Conservation (phyloP, 768 basidiomycete species). For the Baorangia bicolor region DNA sequence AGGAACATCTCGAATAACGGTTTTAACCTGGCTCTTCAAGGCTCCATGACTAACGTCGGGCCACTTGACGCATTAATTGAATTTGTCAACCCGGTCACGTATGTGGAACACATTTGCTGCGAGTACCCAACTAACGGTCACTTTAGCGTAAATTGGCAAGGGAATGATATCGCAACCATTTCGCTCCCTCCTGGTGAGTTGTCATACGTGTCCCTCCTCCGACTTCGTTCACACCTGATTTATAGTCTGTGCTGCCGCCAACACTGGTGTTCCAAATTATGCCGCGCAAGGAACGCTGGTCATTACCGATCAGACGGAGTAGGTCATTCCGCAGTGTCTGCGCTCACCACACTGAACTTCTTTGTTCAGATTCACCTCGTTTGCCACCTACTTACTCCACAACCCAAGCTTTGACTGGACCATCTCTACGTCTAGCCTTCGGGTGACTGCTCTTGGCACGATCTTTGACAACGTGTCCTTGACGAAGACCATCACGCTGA, state of each 20-base stretch:
- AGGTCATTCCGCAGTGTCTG: constrained; percentile 20
- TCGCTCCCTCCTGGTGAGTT: constrained; percentile 54
- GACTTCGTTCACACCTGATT: neutral
- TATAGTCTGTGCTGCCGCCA: constrained; percentile 65
- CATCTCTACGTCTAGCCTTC: constrained; percentile 62
- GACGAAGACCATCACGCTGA: constrained; percentile 59
- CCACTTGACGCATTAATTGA: constrained; percentile 69
- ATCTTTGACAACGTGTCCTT: constrained; percentile 65
- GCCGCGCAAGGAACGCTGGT: constrained; percentile 48
- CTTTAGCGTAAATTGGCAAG: constrained; percentile 60
- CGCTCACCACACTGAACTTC: neutral
- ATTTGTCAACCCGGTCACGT: constrained; percentile 63
- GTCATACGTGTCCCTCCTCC: neutral
- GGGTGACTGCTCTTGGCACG: constrained; percentile 63
- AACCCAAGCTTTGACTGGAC: constrained; percentile 67
- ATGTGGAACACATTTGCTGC: constrained; percentile 20
- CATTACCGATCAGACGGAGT: constrained; percentile 54
- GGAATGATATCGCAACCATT: constrained; percentile 60
- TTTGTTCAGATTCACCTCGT: constrained; percentile 53
- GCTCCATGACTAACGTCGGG: constrained; percentile 60
- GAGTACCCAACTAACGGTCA: neutral
- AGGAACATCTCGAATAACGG: constrained; percentile 59
- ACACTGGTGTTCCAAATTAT: constrained; percentile 65
- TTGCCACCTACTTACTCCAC: constrained; percentile 65
- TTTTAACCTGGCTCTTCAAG: constrained; percentile 59